Conservation (phyloP, 2,329 filamentous ascomycete species). For the Didymella arachidicola region DNA sequence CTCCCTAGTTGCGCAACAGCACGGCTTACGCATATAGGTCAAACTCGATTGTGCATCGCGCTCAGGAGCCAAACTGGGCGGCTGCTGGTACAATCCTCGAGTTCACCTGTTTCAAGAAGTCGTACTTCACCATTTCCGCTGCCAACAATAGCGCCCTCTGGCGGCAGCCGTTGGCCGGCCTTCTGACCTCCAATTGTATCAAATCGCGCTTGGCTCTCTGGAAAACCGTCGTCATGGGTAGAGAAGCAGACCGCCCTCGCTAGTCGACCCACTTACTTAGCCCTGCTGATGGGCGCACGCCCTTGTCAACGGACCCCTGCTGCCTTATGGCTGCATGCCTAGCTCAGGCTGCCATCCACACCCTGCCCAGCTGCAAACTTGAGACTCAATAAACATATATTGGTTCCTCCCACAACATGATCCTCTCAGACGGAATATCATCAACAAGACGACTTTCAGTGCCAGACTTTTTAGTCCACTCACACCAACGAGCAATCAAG, state of each 20-base stretch:
- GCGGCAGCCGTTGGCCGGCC: conserved; percentile 26
- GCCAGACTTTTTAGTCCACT: background rate
- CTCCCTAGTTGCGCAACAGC: conserved; percentile 23
- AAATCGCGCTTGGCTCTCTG: conserved; percentile 26
- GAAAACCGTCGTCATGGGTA: conserved; percentile 42
- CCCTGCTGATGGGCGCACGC: conserved; percentile 26
- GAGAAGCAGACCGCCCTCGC: conserved; percentile 43
- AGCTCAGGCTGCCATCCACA: conserved; percentile 40
- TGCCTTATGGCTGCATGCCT: conserved; percentile 18
- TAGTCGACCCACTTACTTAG: conserved; percentile 25
- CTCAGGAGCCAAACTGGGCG: conserved; percentile 33
- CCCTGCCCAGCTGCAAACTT: conserved; percentile 30
- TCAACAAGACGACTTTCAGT: conserved; percentile 5
- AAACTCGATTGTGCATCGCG: conserved; percentile 30
- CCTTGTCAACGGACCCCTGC: conserved; percentile 23
- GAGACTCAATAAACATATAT: conserved; percentile 44
- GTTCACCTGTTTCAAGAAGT: conserved; percentile 19
- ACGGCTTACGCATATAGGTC: conserved; percentile 6
- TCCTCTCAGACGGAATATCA: conserved; percentile 24
- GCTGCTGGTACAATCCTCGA: conserved; percentile 33
- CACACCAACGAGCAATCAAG: conserved; percentile 10
- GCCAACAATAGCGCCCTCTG: conserved; percentile 29
- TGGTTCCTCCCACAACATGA: conserved; percentile 38
- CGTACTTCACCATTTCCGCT: conserved; percentile 16
- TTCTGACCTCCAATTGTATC: conserved; percentile 35